phyloP scores from a whole-genome alignment of 345 rosid species.

The Pseudoturritis turrita region DNA sequence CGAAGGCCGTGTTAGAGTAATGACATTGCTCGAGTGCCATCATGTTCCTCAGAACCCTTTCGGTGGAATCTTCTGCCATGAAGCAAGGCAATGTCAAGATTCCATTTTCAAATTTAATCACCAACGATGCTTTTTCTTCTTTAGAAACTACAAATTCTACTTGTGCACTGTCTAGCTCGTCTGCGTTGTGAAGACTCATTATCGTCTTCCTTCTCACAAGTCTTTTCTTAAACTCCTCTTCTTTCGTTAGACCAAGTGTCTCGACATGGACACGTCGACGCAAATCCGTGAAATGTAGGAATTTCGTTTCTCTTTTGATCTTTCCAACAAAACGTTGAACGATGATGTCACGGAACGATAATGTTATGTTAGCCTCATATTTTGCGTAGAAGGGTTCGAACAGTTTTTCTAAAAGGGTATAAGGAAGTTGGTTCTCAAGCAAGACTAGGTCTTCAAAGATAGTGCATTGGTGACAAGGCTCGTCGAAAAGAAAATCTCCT shows the following conservation, averaged over 20 bases:
- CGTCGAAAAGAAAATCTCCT: neutral
- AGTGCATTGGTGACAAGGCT: neutral
- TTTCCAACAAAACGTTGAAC: neutral
- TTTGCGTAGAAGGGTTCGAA: neutral
- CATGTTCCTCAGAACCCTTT: too few species aligned
- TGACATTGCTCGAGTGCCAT: too few species aligned
- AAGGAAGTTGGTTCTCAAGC: slow-evolving; percentile 9
- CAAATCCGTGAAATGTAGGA: neutral
- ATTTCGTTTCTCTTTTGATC: neutral
- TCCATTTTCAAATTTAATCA: too few species aligned
- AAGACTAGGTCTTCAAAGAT: neutral
- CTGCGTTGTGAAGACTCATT: neutral
- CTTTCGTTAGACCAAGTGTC: too few species aligned
- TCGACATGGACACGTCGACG: too few species aligned
- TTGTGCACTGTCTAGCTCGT: neutral
- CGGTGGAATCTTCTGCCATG: too few species aligned
- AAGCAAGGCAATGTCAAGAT: too few species aligned
- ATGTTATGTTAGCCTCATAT: neutral
- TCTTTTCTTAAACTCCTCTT: neutral
- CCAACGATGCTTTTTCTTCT: neutral
- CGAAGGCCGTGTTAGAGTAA: too few species aligned
- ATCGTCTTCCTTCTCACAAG: neutral
- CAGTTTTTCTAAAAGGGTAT: neutral
- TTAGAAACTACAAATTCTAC: neutral
- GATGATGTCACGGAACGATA: neutral